Conservation (phyloP, 2,329 filamentous ascomycete species). For the Diplodia seriata region DNA sequence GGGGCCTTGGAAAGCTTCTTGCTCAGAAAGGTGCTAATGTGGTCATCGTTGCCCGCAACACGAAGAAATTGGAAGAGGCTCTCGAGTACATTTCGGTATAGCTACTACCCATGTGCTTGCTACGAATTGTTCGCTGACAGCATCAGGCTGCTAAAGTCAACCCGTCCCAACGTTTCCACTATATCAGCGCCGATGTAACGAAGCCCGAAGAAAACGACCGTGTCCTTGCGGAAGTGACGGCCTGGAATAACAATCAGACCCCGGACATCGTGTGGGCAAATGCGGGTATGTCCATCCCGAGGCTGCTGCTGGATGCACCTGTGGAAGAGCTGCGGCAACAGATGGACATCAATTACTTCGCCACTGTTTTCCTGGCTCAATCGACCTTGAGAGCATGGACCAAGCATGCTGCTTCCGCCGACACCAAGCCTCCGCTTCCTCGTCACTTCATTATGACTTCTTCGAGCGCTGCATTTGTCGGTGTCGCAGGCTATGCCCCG, state of each 20-base stretch:
- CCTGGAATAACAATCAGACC: constrained; percentile 76
- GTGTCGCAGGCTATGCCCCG: constrained; percentile 79
- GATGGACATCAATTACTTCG: constrained; percentile 95
- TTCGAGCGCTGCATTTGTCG: constrained; percentile 75
- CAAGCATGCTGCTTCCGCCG: neutral
- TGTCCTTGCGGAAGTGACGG: constrained; percentile 73
- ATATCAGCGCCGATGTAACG: constrained; percentile 83
- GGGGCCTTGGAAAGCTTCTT: constrained; percentile 74
- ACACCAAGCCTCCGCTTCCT: constrained; percentile 50
- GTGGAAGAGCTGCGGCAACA: constrained; percentile 72
- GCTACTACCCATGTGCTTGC: neutral
- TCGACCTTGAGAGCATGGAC: constrained; percentile 80
- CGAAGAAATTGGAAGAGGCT: constrained; percentile 74
- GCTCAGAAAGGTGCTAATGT: constrained; percentile 84
- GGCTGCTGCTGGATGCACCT: constrained; percentile 78
- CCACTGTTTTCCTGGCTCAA: constrained; percentile 84
- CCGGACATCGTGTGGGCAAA: constrained; percentile 93
- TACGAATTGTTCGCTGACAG: neutral
- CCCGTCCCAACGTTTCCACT: constrained; percentile 78
- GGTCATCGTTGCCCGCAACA: constrained; percentile 81
- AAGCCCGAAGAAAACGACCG: constrained; percentile 71
- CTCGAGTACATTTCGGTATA: constrained; percentile 69
- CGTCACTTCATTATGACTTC: constrained; percentile 89
- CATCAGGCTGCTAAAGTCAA: constrained; percentile 69
- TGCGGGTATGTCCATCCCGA: constrained; percentile 76